Evolutionary conservation across 345 rosid species (phyloP).

Genomic region (Litchi chinensis): DNA sequence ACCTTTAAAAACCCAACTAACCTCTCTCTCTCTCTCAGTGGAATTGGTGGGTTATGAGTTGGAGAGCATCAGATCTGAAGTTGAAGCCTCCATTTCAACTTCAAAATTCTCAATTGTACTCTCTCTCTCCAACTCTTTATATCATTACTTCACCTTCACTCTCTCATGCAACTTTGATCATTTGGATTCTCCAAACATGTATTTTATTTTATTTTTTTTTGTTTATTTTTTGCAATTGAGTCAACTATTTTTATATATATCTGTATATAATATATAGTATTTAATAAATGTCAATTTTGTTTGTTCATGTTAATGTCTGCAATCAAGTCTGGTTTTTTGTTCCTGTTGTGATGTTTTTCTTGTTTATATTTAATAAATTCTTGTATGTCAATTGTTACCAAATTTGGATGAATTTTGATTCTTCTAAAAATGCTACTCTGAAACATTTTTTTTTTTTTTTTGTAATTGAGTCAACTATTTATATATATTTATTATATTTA

Average conservation of each 20-base stretch:
- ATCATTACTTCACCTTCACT: not conserved
- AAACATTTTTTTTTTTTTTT: not conserved
- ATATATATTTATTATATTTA: no score
- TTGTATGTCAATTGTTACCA: not conserved
- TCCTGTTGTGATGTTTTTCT: not conserved
- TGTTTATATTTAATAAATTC: not conserved
- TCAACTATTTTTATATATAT: no score
- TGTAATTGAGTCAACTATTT: not conserved
- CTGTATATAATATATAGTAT: no score
- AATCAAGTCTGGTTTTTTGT: no score
- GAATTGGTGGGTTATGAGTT: not conserved
- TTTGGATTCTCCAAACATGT: no score
- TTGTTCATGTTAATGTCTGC: no score
- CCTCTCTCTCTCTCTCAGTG: constrained; percentile 1
- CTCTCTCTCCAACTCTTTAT: not conserved
- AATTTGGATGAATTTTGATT: constrained; percentile 11
- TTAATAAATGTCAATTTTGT: no score
- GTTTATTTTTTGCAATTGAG: no score
- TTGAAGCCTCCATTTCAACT: not conserved
- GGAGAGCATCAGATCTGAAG: constrained; percentile 16
- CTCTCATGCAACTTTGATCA: no score
- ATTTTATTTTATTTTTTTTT: no score
- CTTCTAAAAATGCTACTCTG: not conserved
- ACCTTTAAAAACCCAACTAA: not conserved
- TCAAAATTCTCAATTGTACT: constrained; percentile 5